Evolutionary conservation across 1,139 yeast genomes (phyloP).

Genomic region (Debaryomyces psychrophilus): DNA sequence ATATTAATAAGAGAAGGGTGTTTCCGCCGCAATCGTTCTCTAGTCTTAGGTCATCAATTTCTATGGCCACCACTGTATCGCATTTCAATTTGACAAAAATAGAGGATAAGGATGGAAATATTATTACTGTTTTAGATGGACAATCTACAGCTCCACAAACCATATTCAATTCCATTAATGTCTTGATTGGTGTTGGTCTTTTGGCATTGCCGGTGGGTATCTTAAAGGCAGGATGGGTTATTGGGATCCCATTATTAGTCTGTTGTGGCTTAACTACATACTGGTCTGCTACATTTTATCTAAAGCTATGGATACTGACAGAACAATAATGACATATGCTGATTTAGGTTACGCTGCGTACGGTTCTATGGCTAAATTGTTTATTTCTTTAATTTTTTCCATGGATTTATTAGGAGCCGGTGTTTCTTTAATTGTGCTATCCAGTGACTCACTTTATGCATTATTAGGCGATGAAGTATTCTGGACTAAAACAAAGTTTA

Average conservation of each 20-base stretch:
- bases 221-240: constrained; percentile 49
- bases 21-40: constrained; percentile 40
- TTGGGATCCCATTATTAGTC: constrained; percentile 44
- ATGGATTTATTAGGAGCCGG: constrained; percentile 60
- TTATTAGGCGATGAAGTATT: constrained; percentile 41
- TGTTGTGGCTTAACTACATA: constrained; percentile 45
- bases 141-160: constrained; percentile 67
- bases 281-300: constrained; percentile 51
- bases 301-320: constrained; percentile 65
- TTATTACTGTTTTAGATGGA: constrained; percentile 76
- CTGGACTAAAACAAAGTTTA: constrained; percentile 45
- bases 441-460: constrained; percentile 56
- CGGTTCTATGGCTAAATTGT: constrained; percentile 46
- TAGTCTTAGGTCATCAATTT: constrained; percentile 38
- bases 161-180: constrained; percentile 50
- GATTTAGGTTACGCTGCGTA: constrained; percentile 82
- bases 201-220: constrained; percentile 54
- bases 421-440: constrained; percentile 55
- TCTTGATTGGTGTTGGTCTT: constrained; percentile 52
- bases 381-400: constrained; percentile 45
- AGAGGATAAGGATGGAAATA: constrained; percentile 72
- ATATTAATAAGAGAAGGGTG: constrained; percentile 20
- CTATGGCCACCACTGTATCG: constrained; percentile 49
- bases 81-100: constrained; percentile 64
- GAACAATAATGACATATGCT: constrained; percentile 82